Evolutionary conservation across 1,284 basidiomycete genomes (phyloP).

Genomic region (Earliella scabrosa): DNA sequence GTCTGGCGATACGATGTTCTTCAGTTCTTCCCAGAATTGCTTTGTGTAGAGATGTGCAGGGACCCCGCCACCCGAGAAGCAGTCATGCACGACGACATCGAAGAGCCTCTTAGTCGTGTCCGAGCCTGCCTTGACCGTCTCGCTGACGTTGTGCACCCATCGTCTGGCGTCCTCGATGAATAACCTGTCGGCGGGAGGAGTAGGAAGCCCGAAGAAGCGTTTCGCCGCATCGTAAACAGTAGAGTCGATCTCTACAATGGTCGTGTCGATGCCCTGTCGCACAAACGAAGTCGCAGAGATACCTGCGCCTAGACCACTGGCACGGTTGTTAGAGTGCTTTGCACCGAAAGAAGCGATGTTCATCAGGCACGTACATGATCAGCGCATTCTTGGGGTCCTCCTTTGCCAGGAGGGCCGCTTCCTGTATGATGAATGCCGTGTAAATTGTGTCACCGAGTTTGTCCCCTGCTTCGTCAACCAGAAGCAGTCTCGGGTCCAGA

Average conservation of each 20-base stretch:
- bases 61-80: conserved; percentile 88
- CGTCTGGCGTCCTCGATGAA: conserved; percentile 77
- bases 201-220: conserved; percentile 77
- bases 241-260: conserved; percentile 86
- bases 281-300: conserved; percentile 77
- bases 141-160: conserved; percentile 57
- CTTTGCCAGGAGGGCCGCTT: conserved; percentile 71
- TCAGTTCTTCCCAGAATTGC: conserved; percentile 82
- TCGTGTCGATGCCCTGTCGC: conserved; percentile 68
- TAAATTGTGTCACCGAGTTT: conserved; percentile 82
- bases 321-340: conserved; percentile 4
- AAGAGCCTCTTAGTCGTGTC: conserved; percentile 42
- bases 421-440: conserved; percentile 83
- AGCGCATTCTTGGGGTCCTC: conserved; percentile 57
- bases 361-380: conserved; percentile 61
- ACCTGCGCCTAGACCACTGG: conserved; percentile 85
- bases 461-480: conserved; percentile 54
- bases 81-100: conserved; percentile 88
- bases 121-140: conserved; percentile 25
- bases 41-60: conserved; percentile 82
- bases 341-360: not conserved
- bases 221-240: conserved; percentile 85
- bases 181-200: conserved; percentile 57
- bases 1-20: conserved; percentile 64
- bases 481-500: conserved; percentile 42